Evolutionary conservation across 371 early-diverging fungal genomes (phyloP), one percentile per base, ranked within the genome.

Genomic region (Mitosporidium daphniae): DNA sequence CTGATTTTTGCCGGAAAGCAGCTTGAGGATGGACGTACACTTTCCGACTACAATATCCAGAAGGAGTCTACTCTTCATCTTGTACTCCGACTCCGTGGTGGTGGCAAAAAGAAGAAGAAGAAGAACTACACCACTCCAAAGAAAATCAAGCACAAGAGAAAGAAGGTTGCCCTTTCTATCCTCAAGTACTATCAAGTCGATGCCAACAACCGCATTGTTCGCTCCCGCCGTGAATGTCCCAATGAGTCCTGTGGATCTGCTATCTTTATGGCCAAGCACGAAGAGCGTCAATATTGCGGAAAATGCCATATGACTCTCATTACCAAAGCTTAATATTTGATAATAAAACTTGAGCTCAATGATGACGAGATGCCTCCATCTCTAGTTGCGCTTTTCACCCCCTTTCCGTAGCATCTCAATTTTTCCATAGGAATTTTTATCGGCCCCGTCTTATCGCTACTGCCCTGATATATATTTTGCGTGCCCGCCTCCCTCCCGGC

Each of bases 81-180:
- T 5, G 27, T 26, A 8, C 17, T 26, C 8, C n/a, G 17, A 6
- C 13, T 26, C 8, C 14, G 27, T 5, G 27, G 27, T 17, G 27
- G 27, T 17, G n/a, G 23, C 6, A 9, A 4, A 8, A 25, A 15
- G 8, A 57, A 69, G 37, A 84, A 78, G 66, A 80, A 80, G 73
- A 82, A 84, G 72, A 64, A 60, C 39, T 82, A 86, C 66, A 86
- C 82, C 42, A 86, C 89, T 39, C 89, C 89, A 55, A 82, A 86
- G 74, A 82, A 82, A 69, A 73, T 74, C 52, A 68, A 74, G 58
- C 82, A 86, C 70, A 77, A 78, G 72, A 57, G 65, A 50, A 74
- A 68, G 60, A 82, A 82, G 62, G 77, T 78, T 53, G 82, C 78
- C 57, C 51, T 78, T 47, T 67, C 84, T 28, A 61, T 89, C 43